A percentile compares a stretch with the other conserved stretches of the same genome.
These are phyloP conservation scores for Vitis amurensis DNA, from an alignment of 164 flowering plant genomes.

Conservation along the genomic window DNA sequence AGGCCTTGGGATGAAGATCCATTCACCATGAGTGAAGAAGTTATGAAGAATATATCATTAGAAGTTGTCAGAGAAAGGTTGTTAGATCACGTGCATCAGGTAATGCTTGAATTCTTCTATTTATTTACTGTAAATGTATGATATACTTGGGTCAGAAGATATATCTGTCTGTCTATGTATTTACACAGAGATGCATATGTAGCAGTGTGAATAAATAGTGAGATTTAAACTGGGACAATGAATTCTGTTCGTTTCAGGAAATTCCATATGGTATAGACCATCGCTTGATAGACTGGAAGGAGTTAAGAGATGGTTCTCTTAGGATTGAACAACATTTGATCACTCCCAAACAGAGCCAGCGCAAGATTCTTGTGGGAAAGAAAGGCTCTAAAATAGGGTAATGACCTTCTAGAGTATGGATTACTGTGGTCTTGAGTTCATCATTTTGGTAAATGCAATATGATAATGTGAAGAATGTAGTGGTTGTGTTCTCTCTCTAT, in stretches of 20 bases:
- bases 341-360: conserved; percentile 72
- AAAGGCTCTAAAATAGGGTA: conserved; percentile 96
- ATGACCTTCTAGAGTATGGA: not conserved
- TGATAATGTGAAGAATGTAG: not conserved
- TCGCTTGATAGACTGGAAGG: conserved; percentile 86
- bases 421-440: not conserved
- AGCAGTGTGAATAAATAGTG: no score
- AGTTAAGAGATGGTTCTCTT: conserved; percentile 84
- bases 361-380: conserved; percentile 90
- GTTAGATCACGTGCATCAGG: conserved; percentile 91
- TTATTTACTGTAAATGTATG: not conserved
- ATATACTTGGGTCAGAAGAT: not conserved
- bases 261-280: conserved; percentile 86
- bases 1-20: conserved; percentile 99
- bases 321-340: conserved; percentile 87
- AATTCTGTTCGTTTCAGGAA: conserved; percentile 55
- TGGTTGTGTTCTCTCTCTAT: not conserved
- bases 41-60: conserved; percentile 81
- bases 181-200: no score
- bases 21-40: conserved; percentile 65
- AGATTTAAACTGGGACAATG: not conserved
- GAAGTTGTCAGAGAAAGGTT: conserved; percentile 93
- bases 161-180: no score
- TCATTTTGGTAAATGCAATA: conserved; percentile 1
- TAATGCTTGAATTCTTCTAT: conserved; percentile 17